These are phyloP conservation scores for Penicillium coffeae DNA, from an alignment of 495 filamentous ascomycete species.

Conservation along the genomic window DNA sequence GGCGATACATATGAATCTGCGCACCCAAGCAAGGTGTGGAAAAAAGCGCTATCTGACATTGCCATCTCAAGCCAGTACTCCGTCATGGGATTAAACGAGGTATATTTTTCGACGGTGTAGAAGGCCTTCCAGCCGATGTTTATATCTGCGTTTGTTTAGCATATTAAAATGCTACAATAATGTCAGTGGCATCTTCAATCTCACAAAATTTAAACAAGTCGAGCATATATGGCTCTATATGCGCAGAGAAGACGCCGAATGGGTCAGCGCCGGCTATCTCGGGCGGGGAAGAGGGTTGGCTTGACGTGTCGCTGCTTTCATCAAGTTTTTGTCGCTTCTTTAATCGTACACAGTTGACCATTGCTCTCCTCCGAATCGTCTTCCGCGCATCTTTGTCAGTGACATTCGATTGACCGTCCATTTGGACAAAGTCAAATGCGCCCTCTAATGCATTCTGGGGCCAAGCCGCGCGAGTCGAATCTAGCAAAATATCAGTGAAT, in stretches of 20 bases:
- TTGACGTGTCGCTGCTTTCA: too few relatives aligned
- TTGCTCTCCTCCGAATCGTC: slow-evolving; percentile 1
- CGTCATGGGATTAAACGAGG: slow-evolving; percentile 2
- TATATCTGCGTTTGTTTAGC: neutral
- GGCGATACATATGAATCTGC: neutral
- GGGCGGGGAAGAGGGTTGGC: neutral
- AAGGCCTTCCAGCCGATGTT: slow-evolving; percentile 3
- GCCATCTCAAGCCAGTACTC: slow-evolving; percentile 3
- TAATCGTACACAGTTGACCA: slow-evolving; percentile 1
- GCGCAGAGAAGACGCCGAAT: neutral
- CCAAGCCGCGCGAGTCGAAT: neutral
- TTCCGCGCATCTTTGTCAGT: neutral
- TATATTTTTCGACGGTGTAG: slow-evolving; percentile 4
- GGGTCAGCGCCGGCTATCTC: slow-evolving; percentile 3
- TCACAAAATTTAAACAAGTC: slow-evolving; percentile 3
- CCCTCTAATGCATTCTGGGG: neutral
- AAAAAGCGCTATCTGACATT: slow-evolving; percentile 1
- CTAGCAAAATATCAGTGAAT: neutral
- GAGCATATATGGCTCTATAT: slow-evolving; percentile 1
- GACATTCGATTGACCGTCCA: neutral
- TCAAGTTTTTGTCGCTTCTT: neutral
- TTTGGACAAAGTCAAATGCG: slow-evolving; percentile 1
- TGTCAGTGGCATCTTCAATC: neutral
- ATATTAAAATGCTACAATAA: neutral
- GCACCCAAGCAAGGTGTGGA: slow-evolving; percentile 4